Percentiles rank a stretch among this genome's conserved stretches.
These are phyloP conservation scores for Aspergillus caelatus DNA, from an alignment of 2,329 filamentous ascomycete species.

Conservation along the genomic window DNA sequence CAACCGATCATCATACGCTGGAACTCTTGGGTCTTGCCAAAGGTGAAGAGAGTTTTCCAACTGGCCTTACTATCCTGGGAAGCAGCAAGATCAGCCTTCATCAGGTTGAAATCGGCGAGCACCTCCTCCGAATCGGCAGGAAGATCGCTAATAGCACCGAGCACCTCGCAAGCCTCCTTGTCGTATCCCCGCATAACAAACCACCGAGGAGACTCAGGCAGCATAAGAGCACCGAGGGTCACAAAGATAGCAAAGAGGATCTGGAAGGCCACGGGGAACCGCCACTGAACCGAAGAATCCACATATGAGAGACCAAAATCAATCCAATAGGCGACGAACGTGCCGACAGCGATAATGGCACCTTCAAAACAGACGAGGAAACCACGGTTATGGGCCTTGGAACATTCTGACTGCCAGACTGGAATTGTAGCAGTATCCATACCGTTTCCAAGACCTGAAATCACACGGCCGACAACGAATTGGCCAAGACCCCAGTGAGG, in stretches of 20 bases:
- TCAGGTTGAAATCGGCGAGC: constrained; percentile 37
- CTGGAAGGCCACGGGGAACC: constrained; percentile 52
- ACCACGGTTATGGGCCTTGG: constrained; percentile 36
- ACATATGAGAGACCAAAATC: constrained; percentile 39
- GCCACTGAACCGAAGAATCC: constrained; percentile 40
- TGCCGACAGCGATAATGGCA: constrained; percentile 36
- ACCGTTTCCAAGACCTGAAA: constrained; percentile 43
- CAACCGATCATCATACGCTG: constrained; percentile 34
- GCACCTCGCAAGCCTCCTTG: neutral
- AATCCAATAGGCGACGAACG: constrained; percentile 39
- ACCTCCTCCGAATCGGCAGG: constrained; percentile 39
- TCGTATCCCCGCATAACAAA: constrained; percentile 39
- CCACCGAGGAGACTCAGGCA: constrained; percentile 60
- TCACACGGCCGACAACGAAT: constrained; percentile 42
- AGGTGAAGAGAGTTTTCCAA: constrained; percentile 31
- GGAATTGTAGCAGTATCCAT: constrained; percentile 45
- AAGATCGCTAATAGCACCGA: neutral
- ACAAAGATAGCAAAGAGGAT: constrained; percentile 43
- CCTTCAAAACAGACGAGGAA: constrained; percentile 39
- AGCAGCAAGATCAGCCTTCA: constrained; percentile 49
- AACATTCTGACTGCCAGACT: constrained; percentile 43
- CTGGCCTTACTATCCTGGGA: constrained; percentile 35
- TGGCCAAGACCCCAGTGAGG: constrained; percentile 37
- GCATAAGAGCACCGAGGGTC: constrained; percentile 23
- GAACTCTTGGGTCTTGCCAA: constrained; percentile 36